Evolutionary conservation across 345 rosid species (phyloP).

Genomic region (Erodium maritimum): DNA sequence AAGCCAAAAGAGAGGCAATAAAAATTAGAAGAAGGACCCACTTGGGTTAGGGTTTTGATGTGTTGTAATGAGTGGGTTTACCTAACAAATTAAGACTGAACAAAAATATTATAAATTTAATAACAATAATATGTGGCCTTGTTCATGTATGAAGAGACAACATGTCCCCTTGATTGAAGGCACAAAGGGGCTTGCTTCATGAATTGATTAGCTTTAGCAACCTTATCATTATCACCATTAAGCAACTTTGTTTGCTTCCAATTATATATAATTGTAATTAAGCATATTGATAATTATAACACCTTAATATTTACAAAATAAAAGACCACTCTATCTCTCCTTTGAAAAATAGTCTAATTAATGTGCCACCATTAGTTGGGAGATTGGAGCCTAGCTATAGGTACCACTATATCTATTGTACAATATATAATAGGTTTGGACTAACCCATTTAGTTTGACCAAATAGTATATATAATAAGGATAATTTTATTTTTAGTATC

Average conservation of each 20-base stretch:
- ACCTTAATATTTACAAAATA: too few relatives aligned
- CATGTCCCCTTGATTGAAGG: constrained; percentile 59
- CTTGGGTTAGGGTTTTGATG: constrained; percentile 15
- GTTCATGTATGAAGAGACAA: constrained; percentile 42
- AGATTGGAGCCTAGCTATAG: too few relatives aligned
- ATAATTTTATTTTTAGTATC: too few relatives aligned
- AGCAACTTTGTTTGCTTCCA: constrained; percentile 4
- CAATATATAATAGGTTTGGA: too few relatives aligned
- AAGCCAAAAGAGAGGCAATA: constrained; percentile 13
- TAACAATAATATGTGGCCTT: constrained; percentile 21
- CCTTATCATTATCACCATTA: constrained; percentile 3
- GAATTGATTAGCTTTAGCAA: constrained; percentile 11
- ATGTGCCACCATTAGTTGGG: too few relatives aligned
- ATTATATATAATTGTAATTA: not conserved
- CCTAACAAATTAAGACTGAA: constrained; percentile 48
- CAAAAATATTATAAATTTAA: constrained; percentile 16
- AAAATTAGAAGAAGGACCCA: constrained; percentile 22
- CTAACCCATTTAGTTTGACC: too few relatives aligned
- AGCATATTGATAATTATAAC: too few relatives aligned
- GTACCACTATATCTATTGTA: too few relatives aligned
- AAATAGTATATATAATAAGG: too few relatives aligned
- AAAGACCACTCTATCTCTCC: too few relatives aligned
- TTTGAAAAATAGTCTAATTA: too few relatives aligned
- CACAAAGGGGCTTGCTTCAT: constrained; percentile 23
- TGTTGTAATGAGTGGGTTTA: constrained; percentile 34